These are phyloP conservation scores for Xylaria intraflava DNA, from an alignment of 495 filamentous ascomycete genomes.

Conservation along the genomic window DNA sequence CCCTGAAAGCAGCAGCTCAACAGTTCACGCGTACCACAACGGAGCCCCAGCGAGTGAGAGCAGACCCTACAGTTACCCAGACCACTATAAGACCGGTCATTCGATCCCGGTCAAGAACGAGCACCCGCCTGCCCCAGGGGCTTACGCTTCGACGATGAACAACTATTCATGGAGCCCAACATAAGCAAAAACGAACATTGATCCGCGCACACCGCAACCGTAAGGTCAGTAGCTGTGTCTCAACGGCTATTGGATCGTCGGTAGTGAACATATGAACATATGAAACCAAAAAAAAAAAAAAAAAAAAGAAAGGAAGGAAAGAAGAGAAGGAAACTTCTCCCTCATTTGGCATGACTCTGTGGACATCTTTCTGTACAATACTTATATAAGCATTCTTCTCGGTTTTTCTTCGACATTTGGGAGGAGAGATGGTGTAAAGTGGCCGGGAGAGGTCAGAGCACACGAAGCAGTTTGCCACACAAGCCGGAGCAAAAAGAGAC, in stretches of 20 bases:
- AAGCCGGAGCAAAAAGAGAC: background rate
- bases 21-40: slow-evolving; percentile 28
- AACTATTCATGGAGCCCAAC: slow-evolving; percentile 33
- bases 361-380: slow-evolving; percentile 26
- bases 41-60: slow-evolving; percentile 23
- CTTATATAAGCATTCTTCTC: slow-evolving; percentile 20
- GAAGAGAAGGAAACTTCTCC: slow-evolving; percentile 7
- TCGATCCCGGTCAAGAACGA: slow-evolving; percentile 20
- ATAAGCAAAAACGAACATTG: slow-evolving; percentile 11
- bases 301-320: slow-evolving; percentile 6
- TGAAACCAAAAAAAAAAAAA: background rate
- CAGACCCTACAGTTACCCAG: slow-evolving; percentile 36
- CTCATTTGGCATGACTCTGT: slow-evolving; percentile 16
- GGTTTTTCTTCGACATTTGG: slow-evolving; percentile 14
- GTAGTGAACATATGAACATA: slow-evolving; percentile 4
- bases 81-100: slow-evolving; percentile 20
- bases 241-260: background rate
- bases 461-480: background rate
- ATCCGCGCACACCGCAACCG: slow-evolving; percentile 5
- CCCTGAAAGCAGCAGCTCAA: slow-evolving; percentile 29
- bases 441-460: slow-evolving; percentile 13
- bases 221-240: background rate
- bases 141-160: slow-evolving; percentile 26
- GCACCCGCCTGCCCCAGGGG: slow-evolving; percentile 23
- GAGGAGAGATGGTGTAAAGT: slow-evolving; percentile 17